These are phyloP conservation scores for Clarireedia homoeocarpa DNA, from an alignment of 2,329 filamentous ascomycete species.

Conservation along the genomic window DNA sequence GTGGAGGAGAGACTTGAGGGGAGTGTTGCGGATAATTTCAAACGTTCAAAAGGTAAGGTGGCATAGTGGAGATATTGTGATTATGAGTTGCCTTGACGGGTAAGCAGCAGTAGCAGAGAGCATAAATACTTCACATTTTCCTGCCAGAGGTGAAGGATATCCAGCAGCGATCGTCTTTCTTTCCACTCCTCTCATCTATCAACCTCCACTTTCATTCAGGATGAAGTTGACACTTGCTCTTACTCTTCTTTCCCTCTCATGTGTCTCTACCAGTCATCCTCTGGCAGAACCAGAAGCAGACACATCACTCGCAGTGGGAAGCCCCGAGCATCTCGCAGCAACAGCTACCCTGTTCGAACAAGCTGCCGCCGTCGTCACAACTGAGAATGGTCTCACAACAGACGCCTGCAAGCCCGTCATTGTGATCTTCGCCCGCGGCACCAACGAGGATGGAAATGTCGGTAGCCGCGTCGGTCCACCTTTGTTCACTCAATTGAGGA, in stretches of 20 bases:
- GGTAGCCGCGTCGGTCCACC: slow-evolving; percentile 29
- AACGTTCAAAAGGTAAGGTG: no score
- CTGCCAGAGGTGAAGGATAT: no score
- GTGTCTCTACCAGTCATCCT: background rate
- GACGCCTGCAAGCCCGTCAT: slow-evolving; percentile 4
- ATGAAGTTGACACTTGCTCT: background rate
- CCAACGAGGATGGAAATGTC: slow-evolving; percentile 41
- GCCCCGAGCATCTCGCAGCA: slow-evolving; percentile 28
- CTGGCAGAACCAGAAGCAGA: background rate
- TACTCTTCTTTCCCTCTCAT: background rate
- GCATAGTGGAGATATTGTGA: no score
- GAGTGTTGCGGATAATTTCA: no score
- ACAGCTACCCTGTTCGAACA: slow-evolving; percentile 16
- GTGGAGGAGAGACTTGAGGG: no score
- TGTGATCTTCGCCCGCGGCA: slow-evolving; percentile 41
- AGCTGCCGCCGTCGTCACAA: background rate
- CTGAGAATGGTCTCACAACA: slow-evolving; percentile 2
- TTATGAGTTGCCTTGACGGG: no score
- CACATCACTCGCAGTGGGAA: slow-evolving; percentile 4
- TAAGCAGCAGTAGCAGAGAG: no score
- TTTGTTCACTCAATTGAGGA: slow-evolving; percentile 25
- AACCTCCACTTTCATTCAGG: background rate
- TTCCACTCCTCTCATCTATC: background rate
- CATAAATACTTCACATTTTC: no score
- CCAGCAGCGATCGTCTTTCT: background rate